These are phyloP conservation scores for Dichomitus squalens DNA, from an alignment of 1,284 basidiomycete genomes.

Conservation along the genomic window DNA sequence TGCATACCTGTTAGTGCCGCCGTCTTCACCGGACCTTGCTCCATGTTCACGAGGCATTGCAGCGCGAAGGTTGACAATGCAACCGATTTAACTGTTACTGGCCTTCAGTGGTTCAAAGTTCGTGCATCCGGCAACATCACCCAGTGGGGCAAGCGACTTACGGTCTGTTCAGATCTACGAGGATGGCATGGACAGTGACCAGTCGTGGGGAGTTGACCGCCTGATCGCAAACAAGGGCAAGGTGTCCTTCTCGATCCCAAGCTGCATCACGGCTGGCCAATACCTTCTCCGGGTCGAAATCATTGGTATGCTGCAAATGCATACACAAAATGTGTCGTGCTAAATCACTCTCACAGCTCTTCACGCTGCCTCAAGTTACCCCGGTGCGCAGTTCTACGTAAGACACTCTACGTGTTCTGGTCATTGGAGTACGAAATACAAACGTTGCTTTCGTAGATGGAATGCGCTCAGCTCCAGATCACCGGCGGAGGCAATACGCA, in stretches of 20 bases:
- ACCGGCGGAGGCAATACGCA: constrained; percentile 50
- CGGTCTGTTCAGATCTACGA: constrained; percentile 36
- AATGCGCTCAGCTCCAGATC: constrained; percentile 53
- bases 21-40: neutral
- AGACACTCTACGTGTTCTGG: neutral
- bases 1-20: constrained; percentile 48
- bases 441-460: constrained; percentile 40
- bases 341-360: constrained; percentile 34
- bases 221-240: constrained; percentile 56
- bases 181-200: constrained; percentile 42
- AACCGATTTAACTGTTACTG: constrained; percentile 48
- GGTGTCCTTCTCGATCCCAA: constrained; percentile 52
- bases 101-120: constrained; percentile 59
- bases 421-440: neutral
- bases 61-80: constrained; percentile 51
- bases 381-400: constrained; percentile 53
- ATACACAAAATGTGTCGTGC: neutral
- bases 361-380: constrained; percentile 45
- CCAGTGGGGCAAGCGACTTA: neutral
- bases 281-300: constrained; percentile 56
- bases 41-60: neutral
- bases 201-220: constrained; percentile 50
- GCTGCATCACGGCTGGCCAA: constrained; percentile 49
- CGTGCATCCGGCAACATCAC: constrained; percentile 1
- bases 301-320: constrained; percentile 40